Conservation (phyloP, 1,284 basidiomycete species). For the Puccinia novopanici region DNA sequence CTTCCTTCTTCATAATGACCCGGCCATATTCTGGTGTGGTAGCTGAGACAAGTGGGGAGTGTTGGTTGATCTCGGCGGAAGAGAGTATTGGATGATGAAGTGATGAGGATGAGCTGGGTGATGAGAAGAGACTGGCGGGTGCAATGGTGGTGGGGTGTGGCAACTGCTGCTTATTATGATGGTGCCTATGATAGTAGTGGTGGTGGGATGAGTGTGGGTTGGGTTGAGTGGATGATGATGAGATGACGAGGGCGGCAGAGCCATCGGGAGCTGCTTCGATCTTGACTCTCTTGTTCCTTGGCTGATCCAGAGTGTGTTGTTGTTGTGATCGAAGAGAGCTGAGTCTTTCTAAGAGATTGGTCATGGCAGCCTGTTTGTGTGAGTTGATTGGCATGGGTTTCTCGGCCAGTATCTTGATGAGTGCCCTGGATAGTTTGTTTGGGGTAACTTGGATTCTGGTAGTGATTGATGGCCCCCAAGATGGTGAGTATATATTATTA, state of each 20-base stretch:
- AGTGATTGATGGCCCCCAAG: not conserved
- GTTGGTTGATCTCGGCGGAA: slow-evolving; percentile 4
- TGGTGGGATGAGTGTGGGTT: not conserved
- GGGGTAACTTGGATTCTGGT: not conserved
- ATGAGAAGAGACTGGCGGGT: slow-evolving; percentile 11
- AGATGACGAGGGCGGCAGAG: slow-evolving; percentile 7
- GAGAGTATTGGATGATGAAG: not conserved
- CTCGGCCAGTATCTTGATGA: not conserved
- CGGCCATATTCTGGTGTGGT: slow-evolving; percentile 11
- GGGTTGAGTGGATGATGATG: not conserved
- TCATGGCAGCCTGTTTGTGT: not conserved
- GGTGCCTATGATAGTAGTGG: not conserved
- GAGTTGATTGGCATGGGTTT: not conserved
- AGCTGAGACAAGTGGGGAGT: slow-evolving; percentile 24
- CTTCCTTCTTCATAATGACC: slow-evolving; percentile 29
- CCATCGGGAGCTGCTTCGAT: slow-evolving; percentile 27
- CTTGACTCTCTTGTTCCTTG: slow-evolving; percentile 1
- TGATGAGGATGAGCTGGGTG: slow-evolving; percentile 8
- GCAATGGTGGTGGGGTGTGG: not conserved
- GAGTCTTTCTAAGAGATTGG: slow-evolving; percentile 2
- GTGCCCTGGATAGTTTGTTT: slow-evolving; percentile 14
- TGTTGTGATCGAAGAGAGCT: not conserved
- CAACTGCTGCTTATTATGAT: too few relatives aligned
- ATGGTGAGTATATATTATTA: not conserved
- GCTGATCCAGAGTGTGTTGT: not conserved